These are phyloP conservation scores for Lodderomyces jiufengensis DNA, from an alignment of 1,139 yeast genomes.

Conservation along the genomic window DNA sequence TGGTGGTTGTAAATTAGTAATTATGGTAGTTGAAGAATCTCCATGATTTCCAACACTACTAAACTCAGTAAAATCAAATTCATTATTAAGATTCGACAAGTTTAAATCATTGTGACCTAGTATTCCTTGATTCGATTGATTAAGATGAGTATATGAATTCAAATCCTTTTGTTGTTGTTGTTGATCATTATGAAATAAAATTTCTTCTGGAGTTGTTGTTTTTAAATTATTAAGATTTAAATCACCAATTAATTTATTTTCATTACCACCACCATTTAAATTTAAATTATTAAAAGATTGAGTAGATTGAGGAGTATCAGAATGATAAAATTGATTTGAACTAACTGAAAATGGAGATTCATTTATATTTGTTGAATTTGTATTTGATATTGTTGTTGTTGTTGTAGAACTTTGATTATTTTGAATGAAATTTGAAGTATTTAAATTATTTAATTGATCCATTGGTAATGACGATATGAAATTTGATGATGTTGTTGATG, in stretches of 20 bases:
- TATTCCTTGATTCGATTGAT: too few species aligned
- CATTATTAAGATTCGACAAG: too few species aligned
- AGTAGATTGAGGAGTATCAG: slow-evolving; percentile 10
- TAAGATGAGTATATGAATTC: too few species aligned
- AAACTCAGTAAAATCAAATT: slow-evolving; percentile 2
- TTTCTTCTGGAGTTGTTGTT: slow-evolving; percentile 1
- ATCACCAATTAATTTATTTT: background rate
- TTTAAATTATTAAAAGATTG: slow-evolving; percentile 5
- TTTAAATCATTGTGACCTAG: too few species aligned
- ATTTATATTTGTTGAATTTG: slow-evolving; percentile 6
- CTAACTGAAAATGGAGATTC: slow-evolving; percentile 11
- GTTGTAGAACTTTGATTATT: background rate
- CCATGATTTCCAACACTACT: slow-evolving; percentile 1
- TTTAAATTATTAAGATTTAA: slow-evolving; percentile 2
- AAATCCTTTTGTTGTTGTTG: slow-evolving; percentile 2
- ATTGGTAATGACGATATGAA: too few species aligned
- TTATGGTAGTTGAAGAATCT: too few species aligned
- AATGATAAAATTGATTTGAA: slow-evolving; percentile 10
- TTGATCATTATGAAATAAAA: background rate
- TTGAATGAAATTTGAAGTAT: background rate
- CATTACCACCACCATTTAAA: background rate
- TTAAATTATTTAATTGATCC: background rate
- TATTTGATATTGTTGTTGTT: slow-evolving; percentile 1
- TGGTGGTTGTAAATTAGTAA: too few species aligned
- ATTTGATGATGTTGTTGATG: background rate